Evolutionary conservation across 352 stramenopile genomes (phyloP), one percentile per base, ranked within the genome.

Genomic region (Phytopythium ostracodes): DNA sequence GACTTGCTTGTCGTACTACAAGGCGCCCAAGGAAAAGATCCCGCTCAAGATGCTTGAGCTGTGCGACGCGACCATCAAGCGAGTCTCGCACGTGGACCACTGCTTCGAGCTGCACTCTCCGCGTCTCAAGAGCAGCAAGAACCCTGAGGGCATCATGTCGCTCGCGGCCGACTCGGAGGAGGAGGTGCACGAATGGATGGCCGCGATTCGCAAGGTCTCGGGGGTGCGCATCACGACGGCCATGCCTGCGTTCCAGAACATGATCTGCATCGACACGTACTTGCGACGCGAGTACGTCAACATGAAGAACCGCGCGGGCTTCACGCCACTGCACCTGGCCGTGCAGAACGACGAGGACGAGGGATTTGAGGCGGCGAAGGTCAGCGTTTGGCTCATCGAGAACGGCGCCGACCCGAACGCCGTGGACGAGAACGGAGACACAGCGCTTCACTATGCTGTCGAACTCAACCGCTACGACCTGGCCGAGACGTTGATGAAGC

Each of bases 301-400:
- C 68, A 86, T 93, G 80, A 88, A 86, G 65, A 96, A 97, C 77
- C 91, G 90, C 56, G 58, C 77, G 14, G 85, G 86, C 24, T 92
- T 94, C 58, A 89, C 83, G 7, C 81, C 83, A 4, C 73, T 96
- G 53, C 87, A 96, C 47, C 64, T 94, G 20, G 77, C 77, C 4
- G 83, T 96, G 14, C 87, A 96, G 67, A 96, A 96, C 63, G 82
- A 93, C 36, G 87, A 96, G 59, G 87, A 96, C 50, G 87, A 96
- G 71, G 87, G 87, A n/a, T 94, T 96, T 44, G 87, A 94, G 55
- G 87, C 87, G 12, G 85, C 84, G 15, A 96, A 96, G 71, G 83
- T 92, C 10, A 80, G 76, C 38, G 83, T 96, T 22, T 96, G 87
- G 87, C 80, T 96, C 11, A 90, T 94, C 65, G 87, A 96, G 65